A percentile compares a stretch with the other conserved stretches of the same genome.
Conservation (phyloP, 495 filamentous ascomycete genomes). For the Daldinia bambusicola region DNA sequence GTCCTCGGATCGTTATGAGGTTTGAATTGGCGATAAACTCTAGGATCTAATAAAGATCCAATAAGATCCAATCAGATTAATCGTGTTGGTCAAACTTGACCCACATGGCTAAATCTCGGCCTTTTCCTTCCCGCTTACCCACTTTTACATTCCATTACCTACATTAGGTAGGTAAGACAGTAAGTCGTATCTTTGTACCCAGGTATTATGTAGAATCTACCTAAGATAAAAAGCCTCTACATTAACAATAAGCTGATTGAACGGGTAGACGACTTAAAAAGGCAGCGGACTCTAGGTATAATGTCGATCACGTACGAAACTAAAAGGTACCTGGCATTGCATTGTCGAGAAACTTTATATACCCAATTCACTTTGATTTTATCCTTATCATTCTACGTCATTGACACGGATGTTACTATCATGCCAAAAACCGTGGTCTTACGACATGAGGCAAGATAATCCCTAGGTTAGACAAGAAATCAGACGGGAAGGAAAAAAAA, state of each 20-base stretch:
- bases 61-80: slow-evolving; percentile 42
- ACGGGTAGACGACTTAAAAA: no score
- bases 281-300: not conserved
- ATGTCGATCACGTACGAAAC: not conserved
- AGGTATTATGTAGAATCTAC: not conserved
- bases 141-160: slow-evolving; percentile 14
- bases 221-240: not conserved
- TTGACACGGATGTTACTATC: slow-evolving; percentile 29
- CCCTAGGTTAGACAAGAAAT: slow-evolving; percentile 15
- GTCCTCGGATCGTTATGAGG: slow-evolving; percentile 19
- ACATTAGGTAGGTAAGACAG: no score
- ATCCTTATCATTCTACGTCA: slow-evolving; percentile 29
- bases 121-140: slow-evolving; percentile 2
- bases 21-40: slow-evolving; percentile 41
- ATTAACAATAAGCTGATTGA: slow-evolving; percentile 1
- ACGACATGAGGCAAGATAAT: slow-evolving; percentile 30
- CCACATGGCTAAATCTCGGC: slow-evolving; percentile 35
- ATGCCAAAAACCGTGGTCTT: slow-evolving; percentile 23
- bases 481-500: slow-evolving; percentile 6
- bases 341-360: slow-evolving; percentile 8
- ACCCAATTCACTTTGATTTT: slow-evolving; percentile 15
- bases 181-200: slow-evolving; percentile 3
- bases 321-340: slow-evolving; percentile 2
- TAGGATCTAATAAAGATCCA: not conserved
- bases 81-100: slow-evolving; percentile 32